Base-by-base conservation (phyloP, 257 asterid genomes). In the Solanum sitiens region DNA sequence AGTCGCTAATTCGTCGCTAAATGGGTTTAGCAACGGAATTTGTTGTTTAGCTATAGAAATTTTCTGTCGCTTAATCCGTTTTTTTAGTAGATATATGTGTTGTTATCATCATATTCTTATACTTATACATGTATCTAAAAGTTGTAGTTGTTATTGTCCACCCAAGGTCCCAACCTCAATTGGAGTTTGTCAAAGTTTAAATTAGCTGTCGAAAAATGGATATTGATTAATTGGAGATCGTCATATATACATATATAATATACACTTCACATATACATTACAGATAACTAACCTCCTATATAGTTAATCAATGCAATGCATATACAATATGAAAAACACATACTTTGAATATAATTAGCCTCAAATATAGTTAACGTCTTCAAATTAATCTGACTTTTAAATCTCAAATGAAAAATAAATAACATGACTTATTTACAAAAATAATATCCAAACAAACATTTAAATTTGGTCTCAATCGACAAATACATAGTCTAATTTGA, bases 1-100 rank as follows among this genome's bases (percentile, higher is more conserved):
- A 37, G 0, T 6, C 7, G 39, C 39, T 35, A 35, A 35, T 35
- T 35, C 7, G 7, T 35, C 0, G 7, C 39, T 37, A 37, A 37
- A 0, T 5, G 0, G 0, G 6, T 37, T 37, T 37, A 37, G 6
- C 39, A 37, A 37, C 7, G 1, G 0, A 37, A 5, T 37, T 37
- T 37, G 39, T 37, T 6, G 6, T 37, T 37, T 37, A 37, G 39
- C 7, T 6, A 37, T 37, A 37, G 39, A 37, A 37, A 37, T 37
- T 37, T 37, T 0, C 1, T 37, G 1, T 37, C 39, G 6, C 39
- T 37, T 5, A 37, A 37, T 37, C 3, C 6, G 1, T 5, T 37
- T 1, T 37, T 37, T 37, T 37, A 1, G 5, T 37, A 37, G 6
- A 37, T 37, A 37, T 37, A 37, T 16, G n/a, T 16, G 23, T 0